These are phyloP conservation scores for Helichrysum umbraculigerum DNA, from an alignment of 129 eudicot species.

Conservation along the genomic window DNA sequence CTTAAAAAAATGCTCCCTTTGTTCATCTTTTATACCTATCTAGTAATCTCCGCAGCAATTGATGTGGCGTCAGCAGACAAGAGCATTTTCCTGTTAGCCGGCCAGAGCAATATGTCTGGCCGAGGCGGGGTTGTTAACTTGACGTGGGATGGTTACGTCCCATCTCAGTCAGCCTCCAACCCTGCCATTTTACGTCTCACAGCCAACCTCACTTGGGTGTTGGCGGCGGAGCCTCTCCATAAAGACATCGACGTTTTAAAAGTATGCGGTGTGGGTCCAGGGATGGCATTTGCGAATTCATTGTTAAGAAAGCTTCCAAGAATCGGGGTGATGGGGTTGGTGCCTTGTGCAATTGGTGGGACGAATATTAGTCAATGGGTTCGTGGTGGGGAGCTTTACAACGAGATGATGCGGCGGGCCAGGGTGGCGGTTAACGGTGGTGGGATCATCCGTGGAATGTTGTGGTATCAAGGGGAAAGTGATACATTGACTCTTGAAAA, in stretches of 20 bases:
- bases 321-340: conserved; percentile 59
- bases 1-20: conserved; percentile 22
- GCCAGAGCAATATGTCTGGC: conserved; percentile 95
- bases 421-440: conserved; percentile 45
- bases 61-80: conserved; percentile 5
- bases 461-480: conserved; percentile 83
- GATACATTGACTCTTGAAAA: conserved; percentile 43
- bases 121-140: conserved; percentile 73
- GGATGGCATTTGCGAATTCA: conserved; percentile 65
- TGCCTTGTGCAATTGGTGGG: conserved; percentile 84
- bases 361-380: conserved; percentile 63
- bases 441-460: conserved; percentile 48
- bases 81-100: conserved; percentile 68
- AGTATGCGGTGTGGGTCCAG: conserved; percentile 81
- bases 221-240: conserved; percentile 80
- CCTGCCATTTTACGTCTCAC: conserved; percentile 46
- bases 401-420: conserved; percentile 46
- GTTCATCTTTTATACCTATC: conserved; percentile 34
- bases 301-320: conserved; percentile 35
- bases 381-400: conserved; percentile 49
- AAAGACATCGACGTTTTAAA: conserved; percentile 50
- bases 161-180: conserved; percentile 45
- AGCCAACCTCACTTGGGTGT: conserved; percentile 52
- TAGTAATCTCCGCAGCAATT: conserved; percentile 24
- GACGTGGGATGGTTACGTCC: conserved; percentile 70